phyloP scores from a whole-genome alignment of 139 green algal species.

The Eudorina sp. region DNA sequence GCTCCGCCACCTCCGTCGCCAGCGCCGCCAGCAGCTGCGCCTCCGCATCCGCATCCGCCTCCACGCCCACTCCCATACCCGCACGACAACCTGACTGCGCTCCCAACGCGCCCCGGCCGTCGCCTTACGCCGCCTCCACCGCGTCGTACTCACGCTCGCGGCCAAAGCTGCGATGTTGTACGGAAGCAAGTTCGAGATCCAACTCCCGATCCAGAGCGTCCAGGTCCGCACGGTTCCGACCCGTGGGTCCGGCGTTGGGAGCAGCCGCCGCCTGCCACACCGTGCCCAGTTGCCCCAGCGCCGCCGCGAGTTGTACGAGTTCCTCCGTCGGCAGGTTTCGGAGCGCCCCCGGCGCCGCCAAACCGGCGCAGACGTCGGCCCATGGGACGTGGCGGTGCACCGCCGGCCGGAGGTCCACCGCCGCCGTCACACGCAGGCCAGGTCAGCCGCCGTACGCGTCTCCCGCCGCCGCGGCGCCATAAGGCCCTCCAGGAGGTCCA shows the following conservation, averaged over 20 bases:
- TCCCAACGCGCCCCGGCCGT: no score
- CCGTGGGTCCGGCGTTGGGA: no score
- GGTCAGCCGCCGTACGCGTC: not conserved
- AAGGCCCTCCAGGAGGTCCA: not conserved
- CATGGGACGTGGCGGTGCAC: not conserved
- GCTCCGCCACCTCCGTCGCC: not conserved
- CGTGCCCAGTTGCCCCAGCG: not conserved
- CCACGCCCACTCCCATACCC: no score
- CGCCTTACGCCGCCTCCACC: no score
- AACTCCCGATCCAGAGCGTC: no score
- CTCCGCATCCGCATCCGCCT: not conserved
- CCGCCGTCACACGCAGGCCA: not conserved
- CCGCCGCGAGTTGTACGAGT: not conserved
- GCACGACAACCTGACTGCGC: no score
- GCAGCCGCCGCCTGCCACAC: not conserved
- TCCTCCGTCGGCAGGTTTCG: not conserved
- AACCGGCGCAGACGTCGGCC: not conserved
- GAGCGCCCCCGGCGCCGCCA: slow-evolving; percentile 20
- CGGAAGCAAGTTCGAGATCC: no score
- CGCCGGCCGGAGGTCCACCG: not conserved
- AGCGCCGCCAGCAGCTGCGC: slow-evolving; percentile 11
- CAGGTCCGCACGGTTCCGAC: no score
- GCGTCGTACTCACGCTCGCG: no score
- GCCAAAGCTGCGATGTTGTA: no score
- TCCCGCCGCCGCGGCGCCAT: not conserved